Conservation (phyloP, 2,329 filamentous ascomycete species). For the Curvularia sp. region DNA sequence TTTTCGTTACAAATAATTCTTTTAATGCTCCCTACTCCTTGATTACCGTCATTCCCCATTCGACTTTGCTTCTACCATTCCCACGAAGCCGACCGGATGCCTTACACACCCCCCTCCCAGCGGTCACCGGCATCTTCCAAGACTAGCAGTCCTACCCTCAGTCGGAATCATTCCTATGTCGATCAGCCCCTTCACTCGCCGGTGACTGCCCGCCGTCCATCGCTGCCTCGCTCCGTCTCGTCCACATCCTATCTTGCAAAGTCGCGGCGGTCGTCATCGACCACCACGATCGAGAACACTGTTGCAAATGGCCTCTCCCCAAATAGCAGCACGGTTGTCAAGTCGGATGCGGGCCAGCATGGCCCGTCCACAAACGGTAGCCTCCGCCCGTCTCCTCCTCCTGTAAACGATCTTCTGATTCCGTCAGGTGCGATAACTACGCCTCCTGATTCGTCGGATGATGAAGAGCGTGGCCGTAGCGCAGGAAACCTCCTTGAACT, state of each 20-base stretch:
- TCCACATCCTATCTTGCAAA: slow-evolving; percentile 68
- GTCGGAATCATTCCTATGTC: slow-evolving; percentile 60
- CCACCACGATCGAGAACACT: slow-evolving; percentile 43
- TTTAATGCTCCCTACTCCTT: slow-evolving; percentile 55
- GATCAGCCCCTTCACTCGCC: slow-evolving; percentile 48
- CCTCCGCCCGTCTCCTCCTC: slow-evolving; percentile 84
- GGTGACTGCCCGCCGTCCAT: slow-evolving; percentile 51
- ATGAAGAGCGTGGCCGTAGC: slow-evolving; percentile 71
- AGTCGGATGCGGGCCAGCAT: slow-evolving; percentile 28
- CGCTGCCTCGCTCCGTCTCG: slow-evolving; percentile 63
- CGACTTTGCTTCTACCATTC: slow-evolving; percentile 39
- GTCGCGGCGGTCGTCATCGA: slow-evolving; percentile 66
- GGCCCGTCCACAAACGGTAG: slow-evolving; percentile 59
- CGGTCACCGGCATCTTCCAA: slow-evolving; percentile 66
- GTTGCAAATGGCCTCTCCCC: slow-evolving; percentile 39
- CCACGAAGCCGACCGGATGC: slow-evolving; percentile 67
- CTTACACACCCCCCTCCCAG: slow-evolving; percentile 83
- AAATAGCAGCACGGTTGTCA: slow-evolving; percentile 31
- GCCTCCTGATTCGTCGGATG: slow-evolving; percentile 89
- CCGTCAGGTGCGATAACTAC: slow-evolving; percentile 87
- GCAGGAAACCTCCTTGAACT: slow-evolving; percentile 67
- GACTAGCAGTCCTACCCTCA: slow-evolving; percentile 59
- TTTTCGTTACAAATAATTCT: slow-evolving; percentile 36
- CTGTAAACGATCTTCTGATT: slow-evolving; percentile 76
- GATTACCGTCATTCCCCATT: slow-evolving; percentile 41